A percentile compares a stretch with the other conserved stretches of the same genome.
Conservation (phyloP, 2,329 filamentous ascomycete genomes). For the Diaporthe batatas region DNA sequence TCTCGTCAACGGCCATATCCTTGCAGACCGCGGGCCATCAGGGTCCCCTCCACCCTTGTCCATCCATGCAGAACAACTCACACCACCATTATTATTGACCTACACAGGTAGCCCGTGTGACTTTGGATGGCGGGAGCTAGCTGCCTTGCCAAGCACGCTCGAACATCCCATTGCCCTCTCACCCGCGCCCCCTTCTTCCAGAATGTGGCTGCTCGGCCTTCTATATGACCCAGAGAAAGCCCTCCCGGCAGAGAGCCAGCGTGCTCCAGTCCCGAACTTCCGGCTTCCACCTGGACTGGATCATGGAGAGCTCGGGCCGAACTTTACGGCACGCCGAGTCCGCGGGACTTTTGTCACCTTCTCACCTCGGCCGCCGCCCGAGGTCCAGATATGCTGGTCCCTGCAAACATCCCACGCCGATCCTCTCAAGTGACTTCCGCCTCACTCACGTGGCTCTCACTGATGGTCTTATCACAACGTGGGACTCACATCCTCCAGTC, state of each 20-base stretch:
- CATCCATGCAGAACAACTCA: constrained; percentile 26
- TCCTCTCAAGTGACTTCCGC: neutral
- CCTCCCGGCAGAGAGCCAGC: neutral
- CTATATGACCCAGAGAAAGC: too few relatives aligned
- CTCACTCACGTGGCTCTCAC: neutral
- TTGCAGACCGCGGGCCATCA: constrained; percentile 32
- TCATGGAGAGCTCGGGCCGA: too few relatives aligned
- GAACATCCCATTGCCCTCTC: neutral
- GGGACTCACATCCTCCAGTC: neutral
- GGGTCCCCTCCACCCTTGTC: constrained; percentile 31
- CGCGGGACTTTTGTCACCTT: neutral
- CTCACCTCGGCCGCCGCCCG: neutral
- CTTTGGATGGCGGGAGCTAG: constrained; percentile 17
- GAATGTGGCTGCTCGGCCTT: neutral
- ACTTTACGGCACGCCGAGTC: too few relatives aligned
- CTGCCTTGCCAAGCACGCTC: neutral
- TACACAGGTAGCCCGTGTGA: constrained; percentile 8
- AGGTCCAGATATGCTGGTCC: constrained; percentile 4
- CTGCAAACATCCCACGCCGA: constrained; percentile 9
- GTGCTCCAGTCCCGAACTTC: neutral
- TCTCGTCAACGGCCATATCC: constrained; percentile 17
- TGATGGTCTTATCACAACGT: neutral
- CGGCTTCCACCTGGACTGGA: neutral
- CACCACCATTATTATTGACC: constrained; percentile 1
- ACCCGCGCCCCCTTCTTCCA: neutral